Base-by-base conservation (phyloP, 257 asterid genomes). In the Lycium barbarum region DNA sequence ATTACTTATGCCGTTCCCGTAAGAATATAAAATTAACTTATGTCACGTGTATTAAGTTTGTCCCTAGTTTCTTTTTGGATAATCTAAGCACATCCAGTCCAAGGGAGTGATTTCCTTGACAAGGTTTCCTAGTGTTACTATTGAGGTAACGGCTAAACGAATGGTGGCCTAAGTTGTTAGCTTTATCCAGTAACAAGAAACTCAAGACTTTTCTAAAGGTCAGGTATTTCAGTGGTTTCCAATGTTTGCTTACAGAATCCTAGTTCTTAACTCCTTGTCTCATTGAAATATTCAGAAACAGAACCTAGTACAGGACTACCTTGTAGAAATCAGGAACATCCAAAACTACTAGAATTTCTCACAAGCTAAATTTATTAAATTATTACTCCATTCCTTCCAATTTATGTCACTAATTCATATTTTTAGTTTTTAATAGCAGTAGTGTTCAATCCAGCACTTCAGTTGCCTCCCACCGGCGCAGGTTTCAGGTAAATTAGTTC, bases 181-280 rank as follows among this genome's bases (percentile, higher is more conserved):
- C 20, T 74, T 49, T 49, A 14, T 74, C 20, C 57, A 74, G 38
- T 74, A 14, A 74, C 81, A 45, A 73, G 38, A 73, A 73, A 73
- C 59, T 73, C 58, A 73, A 73, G 38, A 73, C 10, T 6, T 61
- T 49, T 47, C 2, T 74, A 47, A 11, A 74, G 81, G 81, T 74
- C 61, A 6, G 81, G 61, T 15, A 49, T 49, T 12, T 74, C 61
- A 49, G 81, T 49, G 81, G 45, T 22, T 49, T 74, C 2, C 38
- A 22, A 20, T 62, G 17, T 62, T 20, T 62, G 15, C 38, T 9
- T 22, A 14, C 14, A n/a, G 68, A 62, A 62, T 62, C 68, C 38
- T 62, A 20, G 15, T 62, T 62, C 38, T 22, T 9, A 62, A 62
- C 38, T 62, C 70, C 70, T 62, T 62, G 70, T 62, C 38, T 62